Conservation (phyloP, 2,329 filamentous ascomycete species). For the Monilinia polystroma region DNA sequence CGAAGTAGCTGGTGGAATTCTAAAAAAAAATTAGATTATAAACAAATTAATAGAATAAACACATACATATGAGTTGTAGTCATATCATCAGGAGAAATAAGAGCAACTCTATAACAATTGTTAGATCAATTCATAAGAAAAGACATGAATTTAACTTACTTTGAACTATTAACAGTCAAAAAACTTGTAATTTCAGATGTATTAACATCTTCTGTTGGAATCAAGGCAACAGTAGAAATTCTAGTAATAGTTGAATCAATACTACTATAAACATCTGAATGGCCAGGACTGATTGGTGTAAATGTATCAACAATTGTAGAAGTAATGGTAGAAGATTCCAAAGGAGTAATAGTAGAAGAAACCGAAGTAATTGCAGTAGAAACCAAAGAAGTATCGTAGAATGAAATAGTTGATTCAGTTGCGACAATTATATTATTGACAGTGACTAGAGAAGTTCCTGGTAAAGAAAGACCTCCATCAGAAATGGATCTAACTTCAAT, state of each 20-base stretch:
- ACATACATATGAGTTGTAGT: constrained; percentile 1
- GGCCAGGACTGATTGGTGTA: background rate
- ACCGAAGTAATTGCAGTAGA: background rate
- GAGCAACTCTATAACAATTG: background rate
- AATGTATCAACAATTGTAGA: constrained; percentile 2
- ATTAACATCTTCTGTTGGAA: background rate
- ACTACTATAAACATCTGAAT: background rate
- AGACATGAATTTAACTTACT: background rate
- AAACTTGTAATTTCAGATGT: background rate
- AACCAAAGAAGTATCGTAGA: background rate
- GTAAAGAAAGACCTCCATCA: constrained; percentile 1
- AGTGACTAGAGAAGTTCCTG: constrained; percentile 6
- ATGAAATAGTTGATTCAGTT: background rate
- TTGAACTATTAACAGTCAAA: background rate
- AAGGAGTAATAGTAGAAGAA: too few relatives aligned
- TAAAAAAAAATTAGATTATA: background rate
- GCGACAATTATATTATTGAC: constrained; percentile 19
- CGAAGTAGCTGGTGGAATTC: background rate
- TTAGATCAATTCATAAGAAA: background rate
- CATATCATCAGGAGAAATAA: background rate
- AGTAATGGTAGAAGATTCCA: background rate
- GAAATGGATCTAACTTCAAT: background rate
- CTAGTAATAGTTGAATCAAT: background rate
- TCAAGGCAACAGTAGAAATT: background rate
- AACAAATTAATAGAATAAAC: background rate